phyloP scores from a whole-genome alignment of 2,329 filamentous ascomycete genomes.

The Bipolaris gigantea region DNA sequence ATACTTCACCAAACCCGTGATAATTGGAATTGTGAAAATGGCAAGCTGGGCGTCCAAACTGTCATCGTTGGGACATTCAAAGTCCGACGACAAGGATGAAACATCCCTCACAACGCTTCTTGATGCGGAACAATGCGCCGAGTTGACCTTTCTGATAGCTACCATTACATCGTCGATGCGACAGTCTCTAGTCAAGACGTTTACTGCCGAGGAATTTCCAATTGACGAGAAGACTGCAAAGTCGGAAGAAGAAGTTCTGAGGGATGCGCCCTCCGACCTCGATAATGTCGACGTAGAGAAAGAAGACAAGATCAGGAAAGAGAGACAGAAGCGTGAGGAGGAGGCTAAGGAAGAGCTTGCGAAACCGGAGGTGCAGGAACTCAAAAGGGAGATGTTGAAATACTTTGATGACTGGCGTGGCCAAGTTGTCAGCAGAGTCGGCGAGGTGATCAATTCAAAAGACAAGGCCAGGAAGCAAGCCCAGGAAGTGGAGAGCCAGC shows the following conservation, averaged over 20 bases:
- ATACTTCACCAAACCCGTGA: background rate
- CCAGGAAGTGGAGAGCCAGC: constrained; percentile 22
- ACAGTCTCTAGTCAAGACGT: constrained; percentile 48
- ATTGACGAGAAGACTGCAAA: constrained; percentile 17
- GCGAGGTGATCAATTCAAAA: constrained; percentile 60
- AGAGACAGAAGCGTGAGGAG: constrained; percentile 34
- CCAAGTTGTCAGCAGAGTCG: constrained; percentile 68
- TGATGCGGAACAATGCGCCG: constrained; percentile 49
- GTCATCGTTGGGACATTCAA: constrained; percentile 40
- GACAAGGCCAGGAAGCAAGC: constrained; percentile 39
- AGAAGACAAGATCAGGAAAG: constrained; percentile 37
- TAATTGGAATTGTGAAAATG: constrained; percentile 17
- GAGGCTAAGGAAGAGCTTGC: constrained; percentile 54
- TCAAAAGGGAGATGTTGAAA: constrained; percentile 69
- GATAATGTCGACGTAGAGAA: constrained; percentile 33
- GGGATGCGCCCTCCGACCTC: constrained; percentile 27
- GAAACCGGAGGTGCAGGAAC: constrained; percentile 58
- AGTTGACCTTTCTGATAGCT: constrained; percentile 53
- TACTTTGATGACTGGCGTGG: constrained; percentile 83
- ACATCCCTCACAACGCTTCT: constrained; percentile 51
- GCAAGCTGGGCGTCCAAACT: constrained; percentile 38
- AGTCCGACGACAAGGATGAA: constrained; percentile 35
- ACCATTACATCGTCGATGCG: constrained; percentile 54
- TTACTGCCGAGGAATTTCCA: constrained; percentile 38
- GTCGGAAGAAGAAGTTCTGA: constrained; percentile 29